Conservation (phyloP, 148 eudicot species). For the Nepenthes gracilis region DNA sequence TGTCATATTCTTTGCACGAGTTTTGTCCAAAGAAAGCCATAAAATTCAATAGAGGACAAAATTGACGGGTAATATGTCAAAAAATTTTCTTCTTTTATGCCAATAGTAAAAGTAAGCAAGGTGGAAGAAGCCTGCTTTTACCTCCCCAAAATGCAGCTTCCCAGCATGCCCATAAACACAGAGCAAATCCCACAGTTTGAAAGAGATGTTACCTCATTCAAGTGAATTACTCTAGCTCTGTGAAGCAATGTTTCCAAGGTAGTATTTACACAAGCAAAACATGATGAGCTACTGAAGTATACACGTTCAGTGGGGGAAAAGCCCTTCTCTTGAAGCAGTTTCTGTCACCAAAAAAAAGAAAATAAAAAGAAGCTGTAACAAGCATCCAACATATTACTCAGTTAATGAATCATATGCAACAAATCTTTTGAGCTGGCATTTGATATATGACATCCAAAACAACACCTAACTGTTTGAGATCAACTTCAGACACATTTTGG, state of each 20-base stretch:
- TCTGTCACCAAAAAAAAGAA: slow-evolving; percentile 20
- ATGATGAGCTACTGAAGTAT: slow-evolving; percentile 17
- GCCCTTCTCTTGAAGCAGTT: slow-evolving; percentile 39
- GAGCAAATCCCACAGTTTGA: not conserved
- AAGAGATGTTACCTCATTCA: slow-evolving; percentile 50
- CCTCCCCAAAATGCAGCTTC: not conserved
- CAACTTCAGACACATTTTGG: too few species aligned
- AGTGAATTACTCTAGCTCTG: slow-evolving; percentile 50
- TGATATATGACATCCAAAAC: too few species aligned
- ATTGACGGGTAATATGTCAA: not conserved
- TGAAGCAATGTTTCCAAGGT: slow-evolving; percentile 40
- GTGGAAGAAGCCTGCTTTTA: not conserved
- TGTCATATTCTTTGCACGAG: not conserved
- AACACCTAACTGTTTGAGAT: too few species aligned
- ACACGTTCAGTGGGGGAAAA: slow-evolving; percentile 24
- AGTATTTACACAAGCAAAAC: slow-evolving; percentile 19
- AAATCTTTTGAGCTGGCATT: too few species aligned
- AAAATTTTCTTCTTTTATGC: not conserved
- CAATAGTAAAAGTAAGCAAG: not conserved
- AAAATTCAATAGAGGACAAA: too few species aligned
- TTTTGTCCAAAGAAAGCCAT: too few species aligned
- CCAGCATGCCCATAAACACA: not conserved
- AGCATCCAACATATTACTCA: too few species aligned
- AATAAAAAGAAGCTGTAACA: too few species aligned
- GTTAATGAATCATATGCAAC: too few species aligned